Base-by-base conservation (phyloP, 2,329 filamentous ascomycete genomes). In the Exophiala dermatitidis region DNA sequence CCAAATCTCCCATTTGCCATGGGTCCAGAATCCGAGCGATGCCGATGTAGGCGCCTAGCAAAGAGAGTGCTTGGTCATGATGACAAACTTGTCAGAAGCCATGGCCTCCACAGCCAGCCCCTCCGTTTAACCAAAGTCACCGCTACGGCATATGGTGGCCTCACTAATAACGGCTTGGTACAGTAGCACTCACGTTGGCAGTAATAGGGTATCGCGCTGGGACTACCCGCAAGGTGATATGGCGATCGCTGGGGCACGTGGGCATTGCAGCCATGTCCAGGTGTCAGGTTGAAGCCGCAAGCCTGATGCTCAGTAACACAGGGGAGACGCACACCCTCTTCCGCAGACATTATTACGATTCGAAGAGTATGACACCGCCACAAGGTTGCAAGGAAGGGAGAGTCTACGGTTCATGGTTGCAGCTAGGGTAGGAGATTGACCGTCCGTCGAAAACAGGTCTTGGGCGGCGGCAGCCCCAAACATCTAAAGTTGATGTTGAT, bases 381-480 rank as follows among this genome's bases (percentile, higher is more conserved):
- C 38, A 4, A n/a, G 36, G 7, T 9, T 12, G 19, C 19, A 19
- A 19, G 19, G 19, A 19, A 19, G 1, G 19, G 19, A 19, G 19
- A 19, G 19, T 19, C 19, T 19, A 19, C 19, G 19, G 2, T 19
- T 19, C 19, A 19, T 19, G 19, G 19, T 2, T 8, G 38, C 19
- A 26, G 38, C 19, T 28, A 5, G 4, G 46, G n/a, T 44, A 12
- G 26, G 30, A 52, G 36, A 52, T 52, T 47, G 50, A 5, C 26
- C 33, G 8, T 19, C 19, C 33, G 19, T 31, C 30, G 19, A 30
- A 48, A 45, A 33, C 19, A 46, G 41, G 26, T 41, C 6, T 29
- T 26, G 3, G 41, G 12, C 9, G 52, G 43, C 31, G 40, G 40
- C 49, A 45, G 49, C 49, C 49, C 41, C 49, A 52, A 46, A 46